These are phyloP conservation scores for Cladosporium sp. DNA, from an alignment of 2,329 filamentous ascomycete genomes.

Conservation along the genomic window DNA sequence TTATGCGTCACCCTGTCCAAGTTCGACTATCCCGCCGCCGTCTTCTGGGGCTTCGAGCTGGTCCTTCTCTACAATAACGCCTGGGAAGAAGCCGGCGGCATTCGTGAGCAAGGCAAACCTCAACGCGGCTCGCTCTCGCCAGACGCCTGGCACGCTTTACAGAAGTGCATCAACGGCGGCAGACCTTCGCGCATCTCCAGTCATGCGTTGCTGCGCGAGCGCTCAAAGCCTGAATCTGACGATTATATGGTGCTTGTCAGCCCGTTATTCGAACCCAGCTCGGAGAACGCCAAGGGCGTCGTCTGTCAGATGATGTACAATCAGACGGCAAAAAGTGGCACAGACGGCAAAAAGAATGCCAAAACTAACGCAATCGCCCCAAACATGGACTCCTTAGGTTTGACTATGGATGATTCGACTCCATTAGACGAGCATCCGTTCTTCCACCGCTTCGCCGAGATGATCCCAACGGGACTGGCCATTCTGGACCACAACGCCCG, in stretches of 20 bases:
- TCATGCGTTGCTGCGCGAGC: constrained; percentile 17
- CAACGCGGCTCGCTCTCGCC: constrained; percentile 30
- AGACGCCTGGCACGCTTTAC: constrained; percentile 33
- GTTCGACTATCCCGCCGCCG: constrained; percentile 37
- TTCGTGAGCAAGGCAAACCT: constrained; percentile 32
- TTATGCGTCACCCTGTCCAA: constrained; percentile 32
- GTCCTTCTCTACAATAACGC: constrained; percentile 38
- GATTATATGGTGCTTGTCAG: constrained; percentile 22
- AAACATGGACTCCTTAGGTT: no score
- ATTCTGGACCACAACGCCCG: constrained; percentile 42
- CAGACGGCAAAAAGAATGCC: neutral
- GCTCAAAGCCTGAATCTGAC: neutral
- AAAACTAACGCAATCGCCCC: neutral
- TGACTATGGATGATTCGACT: neutral
- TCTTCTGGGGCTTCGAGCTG: constrained; percentile 40
- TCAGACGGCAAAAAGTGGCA: neutral
- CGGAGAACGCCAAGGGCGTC: constrained; percentile 14
- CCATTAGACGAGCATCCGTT: constrained; percentile 36
- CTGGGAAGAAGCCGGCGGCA: constrained; percentile 34
- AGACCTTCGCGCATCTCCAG: constrained; percentile 19
- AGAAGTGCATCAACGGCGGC: constrained; percentile 27
- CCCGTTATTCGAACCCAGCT: constrained; percentile 17
- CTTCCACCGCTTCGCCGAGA: constrained; percentile 42
- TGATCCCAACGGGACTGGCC: constrained; percentile 42
- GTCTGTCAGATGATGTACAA: constrained; percentile 22